A percentile compares a stretch with the other conserved stretches of the same genome.
These are phyloP conservation scores for Colletotrichum agaves DNA, from an alignment of 2,329 filamentous ascomycete genomes.

Conservation along the genomic window DNA sequence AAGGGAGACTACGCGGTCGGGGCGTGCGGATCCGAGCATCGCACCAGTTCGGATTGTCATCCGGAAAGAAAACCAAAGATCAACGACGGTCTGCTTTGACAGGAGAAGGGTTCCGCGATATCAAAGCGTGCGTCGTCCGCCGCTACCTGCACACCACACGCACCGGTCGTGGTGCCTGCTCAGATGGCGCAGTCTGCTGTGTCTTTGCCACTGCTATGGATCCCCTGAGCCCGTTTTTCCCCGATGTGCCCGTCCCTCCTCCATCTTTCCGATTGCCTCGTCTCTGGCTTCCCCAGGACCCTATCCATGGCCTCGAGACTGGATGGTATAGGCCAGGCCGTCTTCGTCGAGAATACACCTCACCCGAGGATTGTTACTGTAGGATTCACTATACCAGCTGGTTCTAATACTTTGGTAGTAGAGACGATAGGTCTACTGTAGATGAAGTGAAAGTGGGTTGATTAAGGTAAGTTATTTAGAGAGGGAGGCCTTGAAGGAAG, in stretches of 20 bases:
- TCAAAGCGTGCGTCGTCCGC: constrained; percentile 29
- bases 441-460: too few species aligned
- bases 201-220: not conserved
- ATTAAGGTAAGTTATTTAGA: too few species aligned
- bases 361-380: too few species aligned
- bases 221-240: not conserved
- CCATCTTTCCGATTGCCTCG: not conserved
- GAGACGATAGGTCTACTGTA: too few species aligned
- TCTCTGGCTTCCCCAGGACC: not conserved
- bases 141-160: constrained; percentile 15
- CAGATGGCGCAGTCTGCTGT: not conserved
- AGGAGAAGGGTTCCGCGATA: constrained; percentile 19
- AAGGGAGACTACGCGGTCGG: not conserved
- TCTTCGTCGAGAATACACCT: too few species aligned
- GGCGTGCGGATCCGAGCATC: constrained; percentile 8
- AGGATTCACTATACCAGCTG: too few species aligned
- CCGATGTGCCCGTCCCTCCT: constrained; percentile 5
- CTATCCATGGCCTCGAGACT: not conserved
- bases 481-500: too few species aligned
- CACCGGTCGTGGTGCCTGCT: not conserved
- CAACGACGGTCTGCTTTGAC: constrained; percentile 29
- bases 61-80: constrained; percentile 16
- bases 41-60: constrained; percentile 35
- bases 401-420: too few species aligned
- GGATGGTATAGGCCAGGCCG: constrained; percentile 5